Percentiles rank a stretch among this genome's conserved stretches.
Conservation (phyloP, 2,329 filamentous ascomycete species). For the Nigrospora sphaerica region DNA sequence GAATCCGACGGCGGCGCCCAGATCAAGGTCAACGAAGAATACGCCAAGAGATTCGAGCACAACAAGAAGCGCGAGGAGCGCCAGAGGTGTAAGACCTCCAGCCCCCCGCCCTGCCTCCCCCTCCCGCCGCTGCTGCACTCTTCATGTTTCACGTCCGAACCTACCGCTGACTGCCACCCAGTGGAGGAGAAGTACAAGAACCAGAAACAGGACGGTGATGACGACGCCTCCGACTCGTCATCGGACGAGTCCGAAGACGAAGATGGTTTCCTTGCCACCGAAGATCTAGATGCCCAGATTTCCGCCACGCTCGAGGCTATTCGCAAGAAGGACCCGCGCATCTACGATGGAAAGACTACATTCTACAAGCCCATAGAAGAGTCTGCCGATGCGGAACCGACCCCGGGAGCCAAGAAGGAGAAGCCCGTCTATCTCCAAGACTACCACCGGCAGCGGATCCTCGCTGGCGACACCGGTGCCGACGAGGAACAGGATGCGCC, state of each 20-base stretch:
- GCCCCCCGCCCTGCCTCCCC: not conserved
- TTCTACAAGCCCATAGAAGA: constrained; percentile 68
- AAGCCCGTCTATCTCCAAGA: constrained; percentile 82
- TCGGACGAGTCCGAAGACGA: constrained; percentile 83
- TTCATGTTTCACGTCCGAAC: constrained; percentile 3
- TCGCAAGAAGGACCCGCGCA: constrained; percentile 79
- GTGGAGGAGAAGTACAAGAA: constrained; percentile 78
- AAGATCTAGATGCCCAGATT: constrained; percentile 80
- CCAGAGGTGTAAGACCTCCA: constrained; percentile 49
- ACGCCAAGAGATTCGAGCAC: constrained; percentile 82
- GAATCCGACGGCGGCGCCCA: constrained; percentile 36
- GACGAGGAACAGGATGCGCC: constrained; percentile 47
- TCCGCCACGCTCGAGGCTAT: constrained; percentile 82
- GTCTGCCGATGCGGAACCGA: constrained; percentile 17
- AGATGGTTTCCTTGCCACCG: constrained; percentile 77
- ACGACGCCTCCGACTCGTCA: constrained; percentile 56
- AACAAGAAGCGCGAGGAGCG: constrained; percentile 95
- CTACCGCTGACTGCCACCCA: constrained; percentile 25
- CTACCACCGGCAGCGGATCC: constrained; percentile 86
- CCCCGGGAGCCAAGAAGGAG: constrained; percentile 51
- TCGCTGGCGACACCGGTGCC: constrained; percentile 60
- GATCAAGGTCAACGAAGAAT: constrained; percentile 86
- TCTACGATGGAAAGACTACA: constrained; percentile 73
- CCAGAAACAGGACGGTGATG: constrained; percentile 33
- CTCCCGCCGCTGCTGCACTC: not conserved